Conservation (phyloP, 2,329 filamentous ascomycete genomes). For the Venturia aucupariae region DNA sequence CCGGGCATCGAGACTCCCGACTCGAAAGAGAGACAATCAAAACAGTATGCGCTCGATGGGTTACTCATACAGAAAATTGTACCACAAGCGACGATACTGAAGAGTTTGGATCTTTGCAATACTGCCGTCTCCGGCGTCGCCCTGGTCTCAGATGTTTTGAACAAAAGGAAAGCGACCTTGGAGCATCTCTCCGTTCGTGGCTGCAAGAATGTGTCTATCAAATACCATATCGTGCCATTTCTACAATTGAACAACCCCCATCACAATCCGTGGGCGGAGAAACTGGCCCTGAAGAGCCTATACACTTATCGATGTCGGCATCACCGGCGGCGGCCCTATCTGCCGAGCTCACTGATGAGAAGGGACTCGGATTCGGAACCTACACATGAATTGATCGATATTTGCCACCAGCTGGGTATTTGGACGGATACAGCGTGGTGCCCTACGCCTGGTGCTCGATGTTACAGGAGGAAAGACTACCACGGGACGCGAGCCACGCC, state of each 20-base stretch:
- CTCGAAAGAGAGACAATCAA: slow-evolving; percentile 39
- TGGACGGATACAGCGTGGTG: slow-evolving; percentile 56
- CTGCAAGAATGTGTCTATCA: slow-evolving; percentile 56
- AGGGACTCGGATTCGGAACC: slow-evolving; percentile 52
- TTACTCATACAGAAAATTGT: slow-evolving; percentile 47
- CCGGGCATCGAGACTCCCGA: slow-evolving; percentile 33
- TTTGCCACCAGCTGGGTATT: slow-evolving; percentile 49
- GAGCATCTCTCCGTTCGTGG: slow-evolving; percentile 52
- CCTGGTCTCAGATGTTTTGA: slow-evolving; percentile 45
- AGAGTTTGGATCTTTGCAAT: slow-evolving; percentile 51
- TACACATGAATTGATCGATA: slow-evolving; percentile 50
- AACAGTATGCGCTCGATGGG: slow-evolving; percentile 49
- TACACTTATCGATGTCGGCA: slow-evolving; percentile 56
- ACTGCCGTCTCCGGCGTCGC: slow-evolving; percentile 51
- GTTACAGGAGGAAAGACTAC: slow-evolving; percentile 47
- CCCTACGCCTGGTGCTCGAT: slow-evolving; percentile 47
- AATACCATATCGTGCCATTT: slow-evolving; percentile 55
- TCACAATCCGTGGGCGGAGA: slow-evolving; percentile 4
- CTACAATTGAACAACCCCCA: slow-evolving; percentile 34
- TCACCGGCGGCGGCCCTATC: slow-evolving; percentile 50
- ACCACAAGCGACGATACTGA: slow-evolving; percentile 47
- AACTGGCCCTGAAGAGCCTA: slow-evolving; percentile 44
- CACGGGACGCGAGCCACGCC: slow-evolving; percentile 46
- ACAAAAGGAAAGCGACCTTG: slow-evolving; percentile 44
- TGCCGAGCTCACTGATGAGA: slow-evolving; percentile 45